A percentile compares a stretch with the other conserved stretches of the same genome.
phyloP scores from a whole-genome alignment of 202 grass and related monocot species.

The Schoenoplectus tabernaemontani region DNA sequence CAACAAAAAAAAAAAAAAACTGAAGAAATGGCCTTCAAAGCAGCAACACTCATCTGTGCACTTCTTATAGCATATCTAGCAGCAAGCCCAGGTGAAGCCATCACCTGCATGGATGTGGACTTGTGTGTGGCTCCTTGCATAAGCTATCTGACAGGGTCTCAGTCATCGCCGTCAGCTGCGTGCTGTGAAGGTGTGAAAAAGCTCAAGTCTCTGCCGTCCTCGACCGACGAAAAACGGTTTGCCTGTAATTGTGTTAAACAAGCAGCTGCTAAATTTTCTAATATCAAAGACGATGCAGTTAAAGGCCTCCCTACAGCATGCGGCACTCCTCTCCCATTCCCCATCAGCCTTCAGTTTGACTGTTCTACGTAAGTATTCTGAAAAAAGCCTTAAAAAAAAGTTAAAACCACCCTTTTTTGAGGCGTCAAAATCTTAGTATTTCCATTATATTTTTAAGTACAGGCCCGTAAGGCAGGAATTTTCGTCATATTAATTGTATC shows the following conservation, averaged over 20 bases:
- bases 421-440: too few species aligned
- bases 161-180: constrained; percentile 14
- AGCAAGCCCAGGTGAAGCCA: neutral
- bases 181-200: constrained; percentile 52
- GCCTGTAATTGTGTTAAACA: constrained; percentile 64
- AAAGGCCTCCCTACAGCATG: constrained; percentile 37
- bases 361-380: constrained; percentile 44
- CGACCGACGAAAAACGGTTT: constrained; percentile 31
- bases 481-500: too few species aligned
- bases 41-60: neutral
- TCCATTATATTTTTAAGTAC: too few species aligned
- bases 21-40: constrained; percentile 4
- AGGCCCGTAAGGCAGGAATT: too few species aligned
- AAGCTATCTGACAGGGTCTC: constrained; percentile 40
- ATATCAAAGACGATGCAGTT: constrained; percentile 37
- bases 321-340: constrained; percentile 41
- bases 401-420: neutral
- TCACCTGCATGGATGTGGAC: constrained; percentile 42
- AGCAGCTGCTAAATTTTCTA: constrained; percentile 29
- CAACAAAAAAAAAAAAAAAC: neutral
- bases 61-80: constrained; percentile 1
- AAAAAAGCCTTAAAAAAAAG: neutral
- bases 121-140: constrained; percentile 35
- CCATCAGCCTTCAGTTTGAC: constrained; percentile 39
- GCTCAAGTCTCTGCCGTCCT: constrained; percentile 23